Base-by-base conservation (phyloP, 352 stramenopile genomes). In the Pythium phragmiticola region DNA sequence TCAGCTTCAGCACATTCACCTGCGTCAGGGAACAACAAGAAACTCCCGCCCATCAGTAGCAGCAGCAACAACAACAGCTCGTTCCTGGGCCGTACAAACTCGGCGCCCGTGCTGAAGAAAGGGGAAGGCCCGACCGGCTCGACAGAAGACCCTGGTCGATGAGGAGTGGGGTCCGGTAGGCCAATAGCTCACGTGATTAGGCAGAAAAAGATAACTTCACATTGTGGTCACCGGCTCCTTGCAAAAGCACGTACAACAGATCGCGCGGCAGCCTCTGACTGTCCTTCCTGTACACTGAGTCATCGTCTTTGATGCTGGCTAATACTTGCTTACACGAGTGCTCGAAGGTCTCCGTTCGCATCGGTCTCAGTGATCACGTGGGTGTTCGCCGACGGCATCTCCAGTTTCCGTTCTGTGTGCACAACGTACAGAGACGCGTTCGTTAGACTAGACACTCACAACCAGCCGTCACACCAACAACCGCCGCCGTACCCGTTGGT, bases 81-180 rank as follows among this genome's bases (percentile, higher is more conserved):
- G 19, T 11, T 19, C 1, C 51, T 57, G 17, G 57, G 47, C 30
- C 78, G 83, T 16, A 89, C 70, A 7, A 88, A 73, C 59, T 90
- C 83, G 17, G 81, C 83, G 17, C 83, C 81, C 28, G 72, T 85
- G 54, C 63, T 90, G 58, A 76, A 87, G 59, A 90, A 89, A 57
- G 68, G 77, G 11, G 66, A 70, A 17, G 68, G 49, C 4, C 48
- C 48, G 11, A 39, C 26, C 4, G 12, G 23, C 26, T 30, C 26
- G 26, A 58, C 58, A 47, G 42, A 68, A 63, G 63, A 72, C 43
- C 41, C 47, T 57, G 51, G 57, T 66, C 23, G 63, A 46, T 60
- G 34, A 42, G 41, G 7, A 12, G 42, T 17, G 7, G 17, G 13
- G 26, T 50, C n/a, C 30, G 16, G 8, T 41, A 43, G 49, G 49